These are phyloP conservation scores for Skeletonema grethae DNA, from an alignment of 108 stramenopile species.

Conservation along the genomic window DNA sequence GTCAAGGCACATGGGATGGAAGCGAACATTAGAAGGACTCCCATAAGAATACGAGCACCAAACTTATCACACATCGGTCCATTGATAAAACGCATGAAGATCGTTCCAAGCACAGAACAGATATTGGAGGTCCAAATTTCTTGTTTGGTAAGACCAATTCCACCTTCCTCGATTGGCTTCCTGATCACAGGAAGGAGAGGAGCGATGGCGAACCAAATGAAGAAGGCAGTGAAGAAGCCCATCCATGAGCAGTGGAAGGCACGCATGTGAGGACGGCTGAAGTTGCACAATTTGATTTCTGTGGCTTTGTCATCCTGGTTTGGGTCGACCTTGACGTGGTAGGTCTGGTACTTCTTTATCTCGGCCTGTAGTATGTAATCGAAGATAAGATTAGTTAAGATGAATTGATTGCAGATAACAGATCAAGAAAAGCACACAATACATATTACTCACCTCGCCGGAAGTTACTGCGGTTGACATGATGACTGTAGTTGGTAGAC, in stretches of 20 bases:
- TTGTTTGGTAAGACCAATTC: constrained; percentile 53
- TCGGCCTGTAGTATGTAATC: neutral
- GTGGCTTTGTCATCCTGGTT: constrained; percentile 75
- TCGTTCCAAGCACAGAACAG: constrained; percentile 66
- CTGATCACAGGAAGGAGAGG: constrained; percentile 68
- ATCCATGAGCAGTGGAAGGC: constrained; percentile 79
- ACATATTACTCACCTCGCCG: neutral
- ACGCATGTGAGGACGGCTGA: constrained; percentile 76
- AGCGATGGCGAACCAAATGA: constrained; percentile 77
- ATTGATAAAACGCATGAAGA: constrained; percentile 68
- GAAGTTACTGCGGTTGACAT: constrained; percentile 1
- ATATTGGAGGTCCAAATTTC: constrained; percentile 69
- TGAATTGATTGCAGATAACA: neutral
- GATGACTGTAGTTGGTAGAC: neutral
- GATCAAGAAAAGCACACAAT: neutral
- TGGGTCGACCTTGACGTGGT: constrained; percentile 34
- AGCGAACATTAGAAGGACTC: constrained; percentile 18
- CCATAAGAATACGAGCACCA: constrained; percentile 47
- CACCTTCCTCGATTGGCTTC: constrained; percentile 12
- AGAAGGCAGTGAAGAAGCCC: constrained; percentile 71
- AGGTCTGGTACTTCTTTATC: constrained; percentile 7
- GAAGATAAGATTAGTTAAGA: neutral
- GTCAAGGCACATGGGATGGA: constrained; percentile 51
- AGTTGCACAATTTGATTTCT: constrained; percentile 65
- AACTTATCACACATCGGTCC: constrained; percentile 72